Percentiles rank a stretch among this genome's conserved stretches.
Evolutionary conservation across 352 stramenopile species (phyloP).

Genomic region (Phytophthora tentaculata): DNA sequence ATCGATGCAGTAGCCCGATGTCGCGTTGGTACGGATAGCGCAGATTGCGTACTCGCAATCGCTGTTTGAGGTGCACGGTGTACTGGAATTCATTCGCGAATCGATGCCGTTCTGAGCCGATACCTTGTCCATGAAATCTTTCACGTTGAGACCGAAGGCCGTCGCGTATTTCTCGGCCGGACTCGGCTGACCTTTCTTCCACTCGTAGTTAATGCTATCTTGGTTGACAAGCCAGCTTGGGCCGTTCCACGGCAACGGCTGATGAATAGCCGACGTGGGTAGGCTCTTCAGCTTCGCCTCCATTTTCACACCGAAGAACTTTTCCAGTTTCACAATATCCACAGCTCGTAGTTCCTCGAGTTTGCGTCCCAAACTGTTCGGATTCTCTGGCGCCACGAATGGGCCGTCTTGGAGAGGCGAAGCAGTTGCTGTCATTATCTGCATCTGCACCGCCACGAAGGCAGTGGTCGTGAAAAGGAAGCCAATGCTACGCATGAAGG

Average conservation of each 20-base stretch:
- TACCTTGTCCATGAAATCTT: no score
- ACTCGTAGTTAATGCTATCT: slow-evolving; percentile 62
- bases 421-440: background rate
- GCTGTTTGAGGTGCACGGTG: no score
- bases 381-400: background rate
- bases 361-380: slow-evolving; percentile 9
- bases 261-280: slow-evolving; percentile 1
- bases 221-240: slow-evolving; percentile 52
- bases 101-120: no score
- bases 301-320: slow-evolving; percentile 19
- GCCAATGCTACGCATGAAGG: background rate
- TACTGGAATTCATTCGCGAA: no score
- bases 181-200: no score
- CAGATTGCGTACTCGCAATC: no score
- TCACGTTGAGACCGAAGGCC: no score
- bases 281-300: slow-evolving; percentile 37
- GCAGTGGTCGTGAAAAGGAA: background rate
- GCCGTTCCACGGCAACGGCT: slow-evolving; percentile 11
- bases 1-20: no score
- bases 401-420: no score
- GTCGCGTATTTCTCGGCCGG: no score
- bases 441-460: background rate
- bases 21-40: no score
- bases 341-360: slow-evolving; percentile 1
- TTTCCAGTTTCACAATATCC: slow-evolving; percentile 20